Conservation (phyloP, 306 rosid species). For the Prunus kanzakura region DNA sequence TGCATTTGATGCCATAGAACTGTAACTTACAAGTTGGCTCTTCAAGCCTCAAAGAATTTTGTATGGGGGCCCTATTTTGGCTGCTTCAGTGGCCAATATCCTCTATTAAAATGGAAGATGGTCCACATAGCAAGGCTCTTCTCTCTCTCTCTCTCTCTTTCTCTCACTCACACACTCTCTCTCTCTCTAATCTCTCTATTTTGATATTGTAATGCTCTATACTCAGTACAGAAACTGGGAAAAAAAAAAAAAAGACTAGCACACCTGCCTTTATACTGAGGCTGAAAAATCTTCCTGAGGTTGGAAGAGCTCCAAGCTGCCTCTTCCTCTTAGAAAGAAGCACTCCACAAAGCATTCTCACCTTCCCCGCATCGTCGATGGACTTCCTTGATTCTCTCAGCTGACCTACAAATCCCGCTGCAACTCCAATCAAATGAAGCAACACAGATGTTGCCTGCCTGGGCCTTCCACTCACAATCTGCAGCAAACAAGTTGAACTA, state of each 20-base stretch:
- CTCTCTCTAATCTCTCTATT: slow-evolving; percentile 22
- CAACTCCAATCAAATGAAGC: slow-evolving; percentile 98
- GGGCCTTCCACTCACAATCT: slow-evolving; percentile 99
- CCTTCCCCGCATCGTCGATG: slow-evolving; percentile 96
- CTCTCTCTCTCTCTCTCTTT: slow-evolving; percentile 7
- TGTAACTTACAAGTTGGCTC: slow-evolving; percentile 58
- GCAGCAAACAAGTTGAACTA: slow-evolving; percentile 30
- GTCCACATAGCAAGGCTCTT: slow-evolving; percentile 43
- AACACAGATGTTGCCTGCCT: slow-evolving; percentile 96
- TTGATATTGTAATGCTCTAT: slow-evolving; percentile 40
- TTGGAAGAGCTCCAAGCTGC: slow-evolving; percentile 49
- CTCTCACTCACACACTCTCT: slow-evolving; percentile 10
- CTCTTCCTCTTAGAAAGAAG: slow-evolving; percentile 52
- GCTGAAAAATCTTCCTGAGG: slow-evolving; percentile 50
- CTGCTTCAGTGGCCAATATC: slow-evolving; percentile 66
- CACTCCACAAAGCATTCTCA: slow-evolving; percentile 85
- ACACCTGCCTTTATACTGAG: slow-evolving; percentile 24
- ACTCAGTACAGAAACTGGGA: slow-evolving; percentile 25
- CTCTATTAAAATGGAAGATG: slow-evolving; percentile 61
- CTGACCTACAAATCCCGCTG: slow-evolving; percentile 96
- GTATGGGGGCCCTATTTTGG: slow-evolving; percentile 36
- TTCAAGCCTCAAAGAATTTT: slow-evolving; percentile 79
- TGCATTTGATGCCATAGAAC: slow-evolving; percentile 64
- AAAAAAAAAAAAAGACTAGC: slow-evolving; percentile 5
- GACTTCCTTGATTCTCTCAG: slow-evolving; percentile 92